Evolutionary conservation across 805 yeast species (phyloP).

Genomic region (Wickerhamiella dianesei): DNA sequence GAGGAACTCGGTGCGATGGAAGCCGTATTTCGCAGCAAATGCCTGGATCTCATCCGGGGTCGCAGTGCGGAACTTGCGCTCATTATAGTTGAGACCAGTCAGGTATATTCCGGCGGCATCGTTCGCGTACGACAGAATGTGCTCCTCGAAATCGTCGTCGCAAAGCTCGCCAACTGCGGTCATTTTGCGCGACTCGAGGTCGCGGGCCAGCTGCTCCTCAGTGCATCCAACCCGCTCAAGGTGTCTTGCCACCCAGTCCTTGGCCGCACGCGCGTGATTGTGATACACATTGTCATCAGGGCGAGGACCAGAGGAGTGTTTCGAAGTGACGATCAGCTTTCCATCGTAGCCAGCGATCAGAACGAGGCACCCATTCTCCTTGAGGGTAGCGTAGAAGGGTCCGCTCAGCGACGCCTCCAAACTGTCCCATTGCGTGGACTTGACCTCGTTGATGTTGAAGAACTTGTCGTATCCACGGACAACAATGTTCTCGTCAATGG

Average conservation of each 20-base stretch:
- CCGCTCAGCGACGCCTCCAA: conserved; percentile 44
- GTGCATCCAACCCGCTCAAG: conserved; percentile 31
- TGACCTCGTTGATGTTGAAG: conserved; percentile 63
- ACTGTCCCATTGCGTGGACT: conserved; percentile 36
- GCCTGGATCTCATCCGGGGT: conserved; percentile 44
- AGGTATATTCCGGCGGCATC: conserved; percentile 70
- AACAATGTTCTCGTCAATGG: conserved; percentile 36
- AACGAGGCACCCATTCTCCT: conserved; percentile 90
- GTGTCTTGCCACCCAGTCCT: conserved; percentile 41
- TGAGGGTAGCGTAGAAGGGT: conserved; percentile 67
- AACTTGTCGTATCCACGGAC: conserved; percentile 91
- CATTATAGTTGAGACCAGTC: conserved; percentile 75
- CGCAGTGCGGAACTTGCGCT: conserved; percentile 47
- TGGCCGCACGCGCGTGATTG: conserved; percentile 70
- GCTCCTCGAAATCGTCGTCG: conserved; percentile 90
- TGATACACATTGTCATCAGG: conserved; percentile 21
- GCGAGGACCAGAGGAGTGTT: conserved; percentile 70
- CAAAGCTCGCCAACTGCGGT: conserved; percentile 92
- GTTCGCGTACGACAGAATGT: conserved; percentile 58
- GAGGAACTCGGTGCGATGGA: conserved; percentile 39
- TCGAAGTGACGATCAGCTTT: conserved; percentile 72
- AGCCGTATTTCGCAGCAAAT: conserved; percentile 60
- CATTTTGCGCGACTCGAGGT: conserved; percentile 36
- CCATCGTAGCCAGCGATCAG: conserved; percentile 72
- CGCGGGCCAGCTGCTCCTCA: conserved; percentile 39